phyloP scores from a whole-genome alignment of 305 asterid species.

The Fraxinus latifolia region DNA sequence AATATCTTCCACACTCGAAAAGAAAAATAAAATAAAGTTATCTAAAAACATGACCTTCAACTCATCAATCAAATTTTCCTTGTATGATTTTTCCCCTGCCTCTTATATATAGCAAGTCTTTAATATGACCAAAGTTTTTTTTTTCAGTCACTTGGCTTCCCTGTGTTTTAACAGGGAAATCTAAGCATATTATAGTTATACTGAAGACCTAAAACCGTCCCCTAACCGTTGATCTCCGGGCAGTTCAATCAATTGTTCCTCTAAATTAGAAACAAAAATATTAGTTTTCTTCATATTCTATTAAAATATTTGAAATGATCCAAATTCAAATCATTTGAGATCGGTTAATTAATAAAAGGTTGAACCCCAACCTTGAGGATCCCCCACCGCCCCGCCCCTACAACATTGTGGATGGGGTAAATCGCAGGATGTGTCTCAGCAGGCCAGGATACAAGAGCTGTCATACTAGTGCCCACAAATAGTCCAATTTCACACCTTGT shows the following conservation, averaged over 20 bases:
- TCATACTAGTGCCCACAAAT: too few relatives aligned
- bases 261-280: neutral
- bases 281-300: neutral
- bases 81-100: neutral
- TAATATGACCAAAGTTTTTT: neutral
- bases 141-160: neutral
- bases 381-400: too few relatives aligned
- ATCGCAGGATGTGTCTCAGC: too few relatives aligned
- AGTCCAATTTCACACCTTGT: too few relatives aligned
- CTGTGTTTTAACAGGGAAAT: neutral
- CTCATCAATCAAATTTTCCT: neutral
- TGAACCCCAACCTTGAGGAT: too few relatives aligned
- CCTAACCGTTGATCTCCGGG: neutral
- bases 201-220: neutral
- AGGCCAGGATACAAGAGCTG: too few relatives aligned
- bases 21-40: neutral
- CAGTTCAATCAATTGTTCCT: neutral
- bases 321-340: neutral
- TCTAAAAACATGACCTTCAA: neutral
- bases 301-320: neutral
- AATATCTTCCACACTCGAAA: neutral
- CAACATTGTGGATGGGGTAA: too few relatives aligned
- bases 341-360: neutral
- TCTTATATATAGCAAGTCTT: neutral
- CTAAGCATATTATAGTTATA: neutral